Evolutionary conservation across 1,284 basidiomycete species (phyloP).

Genomic region (Cystobasidium slooffiae): DNA sequence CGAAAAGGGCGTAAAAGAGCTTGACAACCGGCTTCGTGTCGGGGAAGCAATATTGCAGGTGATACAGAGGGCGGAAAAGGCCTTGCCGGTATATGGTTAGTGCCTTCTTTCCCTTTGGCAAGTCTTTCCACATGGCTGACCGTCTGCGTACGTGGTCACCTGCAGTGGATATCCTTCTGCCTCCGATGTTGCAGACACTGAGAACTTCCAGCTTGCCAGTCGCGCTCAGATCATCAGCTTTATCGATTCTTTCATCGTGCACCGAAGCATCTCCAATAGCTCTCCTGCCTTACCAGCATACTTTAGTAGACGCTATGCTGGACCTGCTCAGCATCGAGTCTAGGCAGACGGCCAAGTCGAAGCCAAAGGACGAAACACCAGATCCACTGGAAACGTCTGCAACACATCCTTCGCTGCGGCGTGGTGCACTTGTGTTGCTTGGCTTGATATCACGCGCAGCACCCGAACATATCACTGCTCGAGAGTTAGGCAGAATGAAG

Average conservation of each 20-base stretch:
- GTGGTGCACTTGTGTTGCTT: slow-evolving; percentile 79
- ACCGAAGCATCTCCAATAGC: slow-evolving; percentile 68
- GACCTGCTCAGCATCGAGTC: slow-evolving; percentile 77
- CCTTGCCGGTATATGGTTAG: slow-evolving; percentile 72
- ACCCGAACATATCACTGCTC: slow-evolving; percentile 47
- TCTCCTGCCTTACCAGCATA: slow-evolving; percentile 67
- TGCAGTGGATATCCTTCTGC: slow-evolving; percentile 71
- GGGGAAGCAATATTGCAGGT: slow-evolving; percentile 86
- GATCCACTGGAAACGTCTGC: slow-evolving; percentile 65
- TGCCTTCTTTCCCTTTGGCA: slow-evolving; percentile 43
- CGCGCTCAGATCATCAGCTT: slow-evolving; percentile 73
- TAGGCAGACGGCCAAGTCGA: neutral
- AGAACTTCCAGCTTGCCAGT: slow-evolving; percentile 68
- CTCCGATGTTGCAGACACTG: slow-evolving; percentile 68
- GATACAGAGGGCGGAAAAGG: slow-evolving; percentile 72
- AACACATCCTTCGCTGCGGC: slow-evolving; percentile 76
- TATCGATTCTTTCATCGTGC: slow-evolving; percentile 79
- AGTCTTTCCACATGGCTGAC: neutral
- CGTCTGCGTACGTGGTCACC: slow-evolving; percentile 9
- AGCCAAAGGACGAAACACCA: slow-evolving; percentile 57
- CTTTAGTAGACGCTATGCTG: slow-evolving; percentile 69
- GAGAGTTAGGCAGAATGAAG: slow-evolving; percentile 64
- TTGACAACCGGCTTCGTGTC: slow-evolving; percentile 78
- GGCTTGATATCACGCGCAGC: slow-evolving; percentile 62
- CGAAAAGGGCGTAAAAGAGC: slow-evolving; percentile 66